Evolutionary conservation across 1,139 yeast genomes (phyloP), one percentile per base, ranked within the genome.

Genomic region (Hansenula sp.): DNA sequence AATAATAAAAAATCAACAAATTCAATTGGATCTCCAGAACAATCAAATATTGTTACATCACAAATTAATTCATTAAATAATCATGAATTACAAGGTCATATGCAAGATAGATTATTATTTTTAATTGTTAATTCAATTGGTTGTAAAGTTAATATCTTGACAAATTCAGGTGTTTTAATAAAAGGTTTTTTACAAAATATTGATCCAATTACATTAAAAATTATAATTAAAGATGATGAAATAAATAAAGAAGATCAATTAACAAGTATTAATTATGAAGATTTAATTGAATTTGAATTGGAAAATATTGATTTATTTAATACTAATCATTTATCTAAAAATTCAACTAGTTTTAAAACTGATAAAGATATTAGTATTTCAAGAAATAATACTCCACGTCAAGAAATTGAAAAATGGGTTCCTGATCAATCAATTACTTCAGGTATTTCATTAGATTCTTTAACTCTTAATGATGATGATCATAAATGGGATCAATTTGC

Each of bases 401-500:
- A 42, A 29, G 95, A 85, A 53, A 72, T 92, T 43, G 81, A 87
- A 60, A 77, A 75, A 56, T 92, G 98, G 98, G 78, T 77, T 17
- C 95, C 96, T 6, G 95, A 84, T 38, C n/a, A n/a, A n/a, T n/a
- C n/a, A n/a, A 77, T 65, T 12, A 60, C 26, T 61, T 57, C 30
- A 48, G 46, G 44, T 9, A 36, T 55, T 17, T 45, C 59, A 11
- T 39, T 66, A 14, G 65, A 62, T 27, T 66, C 62, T 24, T 61
- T 75, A 40, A 51, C 65, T 1, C 65, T 80, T 34, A 83, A 71
- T 38, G 61, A 65, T 35, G 44, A 53, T 12, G 45, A 52, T 4
- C 40, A 47, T n/a, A 52, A 58, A 7, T 92, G 97, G 97, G 97
- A 92, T 64, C 99, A 92, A 65, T 92, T 92, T 65, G 85, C 87